phyloP scores from a whole-genome alignment of 2,329 filamentous ascomycete genomes.

The Colletotrichum sp. region DNA sequence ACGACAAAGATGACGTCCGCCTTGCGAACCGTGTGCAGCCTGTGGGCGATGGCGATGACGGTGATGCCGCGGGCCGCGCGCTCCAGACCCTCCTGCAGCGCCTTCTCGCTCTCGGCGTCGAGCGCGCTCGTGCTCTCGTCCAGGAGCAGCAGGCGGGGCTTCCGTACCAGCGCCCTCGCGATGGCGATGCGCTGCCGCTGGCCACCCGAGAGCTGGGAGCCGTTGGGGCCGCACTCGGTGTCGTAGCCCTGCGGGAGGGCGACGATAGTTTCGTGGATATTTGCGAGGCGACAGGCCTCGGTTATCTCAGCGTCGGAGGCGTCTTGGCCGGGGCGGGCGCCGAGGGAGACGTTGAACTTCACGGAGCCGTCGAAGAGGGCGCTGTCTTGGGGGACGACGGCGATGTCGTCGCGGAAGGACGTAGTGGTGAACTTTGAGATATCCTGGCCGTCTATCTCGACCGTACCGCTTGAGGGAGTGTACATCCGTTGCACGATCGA shows the following conservation, averaged over 20 bases:
- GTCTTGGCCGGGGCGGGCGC: slow-evolving; percentile 46
- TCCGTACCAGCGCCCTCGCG: slow-evolving; percentile 68
- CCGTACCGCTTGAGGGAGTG: slow-evolving; percentile 41
- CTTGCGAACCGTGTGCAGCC: slow-evolving; percentile 46
- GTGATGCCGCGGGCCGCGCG: slow-evolving; percentile 44
- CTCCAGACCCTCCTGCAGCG: slow-evolving; percentile 64
- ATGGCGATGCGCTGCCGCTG: slow-evolving; percentile 74
- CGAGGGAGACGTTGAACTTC: slow-evolving; percentile 43
- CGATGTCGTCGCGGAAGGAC: slow-evolving; percentile 41
- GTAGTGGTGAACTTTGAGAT: slow-evolving; percentile 43
- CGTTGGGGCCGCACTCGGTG: slow-evolving; percentile 64
- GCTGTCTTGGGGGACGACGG: slow-evolving; percentile 44
- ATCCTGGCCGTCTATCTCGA: slow-evolving; percentile 51
- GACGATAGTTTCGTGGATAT: slow-evolving; percentile 64
- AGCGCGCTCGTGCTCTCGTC: slow-evolving; percentile 75
- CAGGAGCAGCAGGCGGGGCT: slow-evolving; percentile 68
- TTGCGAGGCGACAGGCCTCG: slow-evolving; percentile 60
- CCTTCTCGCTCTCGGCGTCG: slow-evolving; percentile 63
- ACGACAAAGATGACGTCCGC: slow-evolving; percentile 51
- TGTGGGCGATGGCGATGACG: slow-evolving; percentile 48
- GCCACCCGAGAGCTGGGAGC: slow-evolving; percentile 70
- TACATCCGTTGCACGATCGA: slow-evolving; percentile 59
- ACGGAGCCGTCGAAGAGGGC: slow-evolving; percentile 46
- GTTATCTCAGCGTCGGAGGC: slow-evolving; percentile 55
- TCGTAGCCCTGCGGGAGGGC: slow-evolving; percentile 61